Conservation (phyloP, 2,329 filamentous ascomycete species). For the Endocalyx cinctus region DNA sequence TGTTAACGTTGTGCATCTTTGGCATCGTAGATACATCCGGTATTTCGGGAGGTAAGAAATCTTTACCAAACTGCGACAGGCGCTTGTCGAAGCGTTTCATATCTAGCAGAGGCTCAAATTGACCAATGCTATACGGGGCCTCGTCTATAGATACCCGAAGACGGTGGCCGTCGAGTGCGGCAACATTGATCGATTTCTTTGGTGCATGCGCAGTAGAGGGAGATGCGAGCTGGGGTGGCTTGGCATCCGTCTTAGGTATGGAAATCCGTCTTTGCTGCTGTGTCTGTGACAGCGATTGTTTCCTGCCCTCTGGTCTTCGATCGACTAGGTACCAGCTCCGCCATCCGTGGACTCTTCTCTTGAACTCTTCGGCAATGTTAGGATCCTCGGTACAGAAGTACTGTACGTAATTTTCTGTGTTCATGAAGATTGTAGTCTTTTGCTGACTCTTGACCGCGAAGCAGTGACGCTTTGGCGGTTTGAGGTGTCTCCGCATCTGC, state of each 20-base stretch:
- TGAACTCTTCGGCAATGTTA: conserved; percentile 62
- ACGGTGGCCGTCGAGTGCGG: conserved; percentile 29
- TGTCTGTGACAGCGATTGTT: too few relatives aligned
- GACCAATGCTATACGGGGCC: conserved; percentile 58
- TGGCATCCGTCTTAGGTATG: conserved; percentile 24
- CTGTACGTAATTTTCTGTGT: conserved; percentile 82
- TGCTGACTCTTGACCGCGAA: conserved; percentile 91
- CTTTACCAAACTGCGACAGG: conserved; percentile 45
- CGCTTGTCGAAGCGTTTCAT: conserved; percentile 53
- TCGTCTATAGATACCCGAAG: conserved; percentile 41
- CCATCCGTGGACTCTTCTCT: conserved; percentile 71
- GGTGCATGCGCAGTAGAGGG: conserved; percentile 22
- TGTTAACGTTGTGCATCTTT: conserved; percentile 12
- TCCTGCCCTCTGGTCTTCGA: conserved; percentile 42
- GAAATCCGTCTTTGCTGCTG: conserved; percentile 21
- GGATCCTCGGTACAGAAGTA: conserved; percentile 82
- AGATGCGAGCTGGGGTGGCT: conserved; percentile 23
- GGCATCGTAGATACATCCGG: conserved; percentile 21
- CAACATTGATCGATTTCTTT: conserved; percentile 26
- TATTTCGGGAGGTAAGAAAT: conserved; percentile 28
- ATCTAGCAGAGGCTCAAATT: conserved; percentile 65
- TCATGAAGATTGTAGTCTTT: conserved; percentile 77
- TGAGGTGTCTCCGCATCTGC: conserved; percentile 65
- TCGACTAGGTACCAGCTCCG: conserved; percentile 88
- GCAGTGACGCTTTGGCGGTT: conserved; percentile 79